Evolutionary conservation across 108 stramenopile genomes (phyloP), one percentile per base, ranked within the genome.

Genomic region (Conticribra weissflogii): DNA sequence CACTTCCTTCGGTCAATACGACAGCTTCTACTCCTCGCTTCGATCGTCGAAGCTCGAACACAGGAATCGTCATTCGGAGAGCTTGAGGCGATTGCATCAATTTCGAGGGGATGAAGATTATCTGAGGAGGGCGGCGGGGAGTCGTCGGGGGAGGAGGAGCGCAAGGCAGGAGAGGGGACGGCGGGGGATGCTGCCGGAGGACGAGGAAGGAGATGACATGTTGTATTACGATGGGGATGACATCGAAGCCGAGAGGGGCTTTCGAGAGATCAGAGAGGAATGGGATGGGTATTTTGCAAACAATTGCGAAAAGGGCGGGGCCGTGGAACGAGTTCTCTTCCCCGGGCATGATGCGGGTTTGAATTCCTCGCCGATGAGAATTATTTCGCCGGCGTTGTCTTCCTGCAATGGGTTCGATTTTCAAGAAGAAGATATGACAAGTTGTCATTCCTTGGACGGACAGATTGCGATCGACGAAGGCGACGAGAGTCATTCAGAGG

Each of bases 1-100:
- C 30, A 32, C 51, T 1, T 34, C 50, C 3, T 65, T 65, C 34
- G 63, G 63, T 5, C 51, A 65, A 33, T 65, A 53, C 25, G 63
- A 65, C 32, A 65, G 51, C 51, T 65, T 65, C 51, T 65, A 65
- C 34, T 21, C 32, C 0, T 65, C 63, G 4, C 33, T 65, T n/a
- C 63, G 63, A 24, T 34, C 17, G 9, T 65, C 63, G 27, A 51
- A 28, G 0, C 21, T n/a, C 14, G 51, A 51, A 1, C 22, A 24
- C 1, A 24, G 41, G 22, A 46, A 29, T 24, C 46, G 31, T 24
- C 56, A 49, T 28, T 49, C 31, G 27, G 32, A 51, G 33, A 23
- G 23, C 22, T 65, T 49, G 63, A 16, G 34, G 51, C 27, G 63
- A 8, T 21, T 18, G 33, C 63, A 65, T 53, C 63, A 65, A 53